Conservation (phyloP, 139 green algal species). For the Asterochloris sp. region DNA sequence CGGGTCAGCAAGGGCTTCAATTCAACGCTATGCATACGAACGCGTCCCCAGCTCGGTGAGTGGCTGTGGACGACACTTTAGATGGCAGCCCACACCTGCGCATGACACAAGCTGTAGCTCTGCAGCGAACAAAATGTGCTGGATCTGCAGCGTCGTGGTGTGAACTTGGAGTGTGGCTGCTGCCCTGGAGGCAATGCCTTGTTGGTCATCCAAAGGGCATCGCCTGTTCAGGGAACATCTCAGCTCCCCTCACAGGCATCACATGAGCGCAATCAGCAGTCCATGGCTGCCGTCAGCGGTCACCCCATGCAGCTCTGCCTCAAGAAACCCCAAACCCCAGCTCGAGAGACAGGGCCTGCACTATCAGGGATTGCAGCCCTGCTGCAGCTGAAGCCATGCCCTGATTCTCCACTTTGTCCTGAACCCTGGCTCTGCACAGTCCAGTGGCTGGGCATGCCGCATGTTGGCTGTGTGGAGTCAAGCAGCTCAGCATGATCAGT, state of each 20-base stretch:
- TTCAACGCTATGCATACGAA: slow-evolving; percentile 45
- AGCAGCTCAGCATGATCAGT: no score
- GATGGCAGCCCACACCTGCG: background rate
- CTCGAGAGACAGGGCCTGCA: no score
- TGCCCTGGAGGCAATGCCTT: background rate
- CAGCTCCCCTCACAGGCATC: background rate
- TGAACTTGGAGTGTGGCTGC: background rate
- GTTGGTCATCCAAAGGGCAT: background rate
- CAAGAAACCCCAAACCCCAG: no score
- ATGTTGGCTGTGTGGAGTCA: background rate
- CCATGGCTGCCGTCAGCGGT: no score
- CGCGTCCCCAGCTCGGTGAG: slow-evolving; percentile 59
- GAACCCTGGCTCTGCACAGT: background rate
- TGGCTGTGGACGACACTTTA: slow-evolving; percentile 12
- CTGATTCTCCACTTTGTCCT: background rate
- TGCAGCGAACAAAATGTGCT: background rate
- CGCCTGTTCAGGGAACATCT: background rate
- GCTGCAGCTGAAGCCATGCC: background rate
- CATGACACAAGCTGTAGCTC: background rate
- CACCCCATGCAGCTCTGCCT: no score
- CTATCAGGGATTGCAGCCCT: background rate
- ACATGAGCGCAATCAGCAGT: no score
- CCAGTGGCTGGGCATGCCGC: no score
- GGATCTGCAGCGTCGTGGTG: background rate
- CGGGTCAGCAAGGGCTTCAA: slow-evolving; percentile 81